Percentiles rank a stretch among this genome's conserved stretches.
These are phyloP conservation scores for Collybia sordida DNA, from an alignment of 768 basidiomycete genomes.

Conservation along the genomic window DNA sequence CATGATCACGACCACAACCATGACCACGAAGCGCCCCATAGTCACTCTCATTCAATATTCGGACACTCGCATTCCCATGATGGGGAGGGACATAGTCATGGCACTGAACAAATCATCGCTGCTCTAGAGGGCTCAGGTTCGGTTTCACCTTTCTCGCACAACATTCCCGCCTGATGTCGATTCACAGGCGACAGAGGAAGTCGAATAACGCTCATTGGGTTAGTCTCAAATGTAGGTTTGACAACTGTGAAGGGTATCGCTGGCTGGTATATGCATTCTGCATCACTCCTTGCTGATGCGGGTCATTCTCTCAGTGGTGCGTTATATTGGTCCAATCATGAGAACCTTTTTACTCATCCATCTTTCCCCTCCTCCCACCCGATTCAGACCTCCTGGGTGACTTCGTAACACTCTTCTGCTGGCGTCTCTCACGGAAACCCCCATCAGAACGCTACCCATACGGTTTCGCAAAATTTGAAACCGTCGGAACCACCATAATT, in stretches of 20 bases:
- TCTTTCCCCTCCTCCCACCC: slow-evolving; percentile 10
- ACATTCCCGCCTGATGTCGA: background rate
- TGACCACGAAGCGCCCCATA: slow-evolving; percentile 50
- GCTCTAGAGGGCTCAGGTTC: slow-evolving; percentile 66
- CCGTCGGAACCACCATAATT: slow-evolving; percentile 88
- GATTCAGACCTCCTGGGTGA: slow-evolving; percentile 78
- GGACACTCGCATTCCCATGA: slow-evolving; percentile 66
- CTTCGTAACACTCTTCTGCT: slow-evolving; percentile 87
- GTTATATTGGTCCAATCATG: slow-evolving; percentile 21
- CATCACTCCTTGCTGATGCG: slow-evolving; percentile 89
- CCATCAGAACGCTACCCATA: slow-evolving; percentile 82
- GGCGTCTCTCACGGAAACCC: slow-evolving; percentile 81
- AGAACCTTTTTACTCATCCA: background rate
- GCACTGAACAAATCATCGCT: slow-evolving; percentile 66
- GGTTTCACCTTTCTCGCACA: slow-evolving; percentile 11
- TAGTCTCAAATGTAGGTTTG: slow-evolving; percentile 78
- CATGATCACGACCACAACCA: slow-evolving; percentile 30
- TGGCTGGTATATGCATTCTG: slow-evolving; percentile 89
- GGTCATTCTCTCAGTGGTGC: slow-evolving; percentile 87
- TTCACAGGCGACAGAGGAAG: slow-evolving; percentile 74
- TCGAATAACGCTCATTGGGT: slow-evolving; percentile 81
- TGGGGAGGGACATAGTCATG: slow-evolving; percentile 56
- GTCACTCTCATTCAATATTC: slow-evolving; percentile 59
- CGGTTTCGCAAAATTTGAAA: slow-evolving; percentile 93
- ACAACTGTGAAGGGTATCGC: slow-evolving; percentile 85